Evolutionary conservation across 2,329 filamentous ascomycete species (phyloP).

Genomic region (Hymenoscyphus repandus): DNA sequence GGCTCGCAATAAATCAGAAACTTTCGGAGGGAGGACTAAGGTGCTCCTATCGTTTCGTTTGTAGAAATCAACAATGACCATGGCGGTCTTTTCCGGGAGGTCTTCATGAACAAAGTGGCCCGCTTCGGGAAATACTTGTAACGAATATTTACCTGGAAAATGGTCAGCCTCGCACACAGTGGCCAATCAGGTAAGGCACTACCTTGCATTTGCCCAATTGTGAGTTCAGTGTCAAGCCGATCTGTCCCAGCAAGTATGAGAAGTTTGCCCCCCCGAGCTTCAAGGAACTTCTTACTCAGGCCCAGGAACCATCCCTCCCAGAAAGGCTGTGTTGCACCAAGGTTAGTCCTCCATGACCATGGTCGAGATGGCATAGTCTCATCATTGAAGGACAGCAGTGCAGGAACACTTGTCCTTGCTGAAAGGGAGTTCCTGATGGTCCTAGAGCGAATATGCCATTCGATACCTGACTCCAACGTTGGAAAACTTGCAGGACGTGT

Average conservation of each 20-base stretch:
- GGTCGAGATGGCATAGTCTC: conserved; percentile 21
- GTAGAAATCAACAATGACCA: conserved; percentile 84
- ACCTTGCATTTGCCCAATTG: conserved; percentile 97
- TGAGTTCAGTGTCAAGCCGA: conserved; percentile 82
- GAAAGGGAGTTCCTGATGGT: conserved; percentile 79
- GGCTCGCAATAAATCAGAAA: conserved; percentile 64
- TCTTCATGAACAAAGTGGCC: conserved; percentile 98
- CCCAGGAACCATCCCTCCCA: conserved; percentile 94
- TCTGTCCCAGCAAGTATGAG: conserved; percentile 85
- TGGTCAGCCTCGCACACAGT: neutral
- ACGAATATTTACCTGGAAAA: conserved; percentile 76
- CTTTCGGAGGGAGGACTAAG: conserved; percentile 86
- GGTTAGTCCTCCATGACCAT: conserved; percentile 83
- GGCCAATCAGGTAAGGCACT: conserved; percentile 21
- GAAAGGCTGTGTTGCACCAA: conserved; percentile 77
- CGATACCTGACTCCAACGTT: conserved; percentile 73
- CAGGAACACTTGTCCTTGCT: conserved; percentile 84
- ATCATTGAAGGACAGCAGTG: conserved; percentile 56
- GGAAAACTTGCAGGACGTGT: conserved; percentile 74
- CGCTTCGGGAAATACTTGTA: conserved; percentile 90
- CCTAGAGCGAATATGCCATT: conserved; percentile 88
- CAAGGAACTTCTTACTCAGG: conserved; percentile 81
- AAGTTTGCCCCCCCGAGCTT: conserved; percentile 75
- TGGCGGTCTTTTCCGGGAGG: conserved; percentile 81
- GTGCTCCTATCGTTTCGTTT: conserved; percentile 81